Base-by-base conservation (phyloP, 202 grass and related monocot species). In the Thinopyrum obtusiflorum region DNA sequence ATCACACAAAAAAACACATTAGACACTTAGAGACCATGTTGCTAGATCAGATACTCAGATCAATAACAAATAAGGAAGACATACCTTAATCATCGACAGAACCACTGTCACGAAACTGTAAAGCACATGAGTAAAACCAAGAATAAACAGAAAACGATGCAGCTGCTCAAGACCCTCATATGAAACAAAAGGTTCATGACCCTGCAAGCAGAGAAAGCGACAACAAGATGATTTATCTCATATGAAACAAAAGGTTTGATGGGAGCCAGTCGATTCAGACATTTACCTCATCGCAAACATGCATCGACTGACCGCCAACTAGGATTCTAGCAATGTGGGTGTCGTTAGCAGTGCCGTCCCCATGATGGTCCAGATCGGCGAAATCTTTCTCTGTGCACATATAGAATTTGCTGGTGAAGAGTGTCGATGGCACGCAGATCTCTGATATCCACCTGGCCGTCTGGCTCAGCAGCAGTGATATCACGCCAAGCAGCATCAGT, bases 401-500 rank as follows among this genome's bases (percentile, higher is more conserved):
- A 76, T 92, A 95, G 93, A 98, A 98, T 2, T 73, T 72, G 25
- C 86, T 95, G 68, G 68, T 89, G 77, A 95, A 95, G 39, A 94
- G 73, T 7, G 88, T 89, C 0, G 96, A 95, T 0, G 93, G 89
- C 44, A 98, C 88, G 4, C 96, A 95, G 33, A 98, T 98, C 68
- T 95, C 96, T 0, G 96, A 95, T 68, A 98, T 98, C 88, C 85
- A 94, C 83, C 76, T 84, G 11, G 96, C 88, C 17, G 93, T 89
- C 80, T 95, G 96, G 86, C 96, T 98, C 88, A 95, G 89, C 91
- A 98, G 89, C 73, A 98, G 77, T n/a, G 93, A 98, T 87, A 98
- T 95, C 44, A 98, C 83, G 5, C 96, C 96, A 0, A 98, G 93
- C 65, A 98, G 69, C 96, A 98, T 98, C 35, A 98, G 82, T 72